Base-by-base conservation (phyloP, 371 early-diverging fungal genomes). In the Mortierella sp. region DNA sequence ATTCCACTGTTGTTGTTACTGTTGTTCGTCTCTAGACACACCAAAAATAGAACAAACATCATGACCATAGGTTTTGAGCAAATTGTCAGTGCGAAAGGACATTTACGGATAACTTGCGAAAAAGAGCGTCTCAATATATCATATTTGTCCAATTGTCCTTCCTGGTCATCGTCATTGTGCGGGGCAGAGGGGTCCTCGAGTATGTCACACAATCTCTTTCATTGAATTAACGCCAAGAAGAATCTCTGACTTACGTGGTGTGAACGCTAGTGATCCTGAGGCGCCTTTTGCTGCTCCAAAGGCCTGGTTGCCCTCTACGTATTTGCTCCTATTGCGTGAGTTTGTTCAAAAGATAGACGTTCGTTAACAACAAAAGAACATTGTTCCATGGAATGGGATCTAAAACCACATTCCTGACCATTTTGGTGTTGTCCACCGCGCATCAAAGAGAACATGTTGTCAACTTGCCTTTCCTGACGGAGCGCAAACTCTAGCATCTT, bases 401-500 rank as follows among this genome's bases (percentile, higher is more conserved):
- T 31, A 29, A 29, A 31, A 29, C 34, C 6, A 16, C 31, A 31
- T 34, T 26, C 19, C 31, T 31, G 31, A 31, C 55, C 55, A 55
- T 31, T n/a, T 55, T 26, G 34, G 34, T 34, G 34, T 55, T 31
- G 19, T 31, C 31, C 29, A 13, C 19, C 16, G 34, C 19, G 10
- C n/a, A 2, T 34, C 31, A 22, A 16, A 29, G 26, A 48, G n/a
- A 41, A 37, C 26, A 64, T 24, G 24, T 19, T 13, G 14, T 8
- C 22, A 22, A 22, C 26, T 24, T 75, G 71, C 81, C 81, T 91
- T 79, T 95, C 94, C 76, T 93, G 92, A 65, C 89, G 77, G 63
- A 97, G 80, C 16, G 96, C 94, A 85, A 89, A 95, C 87, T 97
- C 97, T 22, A 97, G 88, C 97, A 97, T 95, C 84, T 95, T 95